Base-by-base conservation (phyloP, 2,329 filamentous ascomycete genomes). In the Amylocarpus encephaloides region DNA sequence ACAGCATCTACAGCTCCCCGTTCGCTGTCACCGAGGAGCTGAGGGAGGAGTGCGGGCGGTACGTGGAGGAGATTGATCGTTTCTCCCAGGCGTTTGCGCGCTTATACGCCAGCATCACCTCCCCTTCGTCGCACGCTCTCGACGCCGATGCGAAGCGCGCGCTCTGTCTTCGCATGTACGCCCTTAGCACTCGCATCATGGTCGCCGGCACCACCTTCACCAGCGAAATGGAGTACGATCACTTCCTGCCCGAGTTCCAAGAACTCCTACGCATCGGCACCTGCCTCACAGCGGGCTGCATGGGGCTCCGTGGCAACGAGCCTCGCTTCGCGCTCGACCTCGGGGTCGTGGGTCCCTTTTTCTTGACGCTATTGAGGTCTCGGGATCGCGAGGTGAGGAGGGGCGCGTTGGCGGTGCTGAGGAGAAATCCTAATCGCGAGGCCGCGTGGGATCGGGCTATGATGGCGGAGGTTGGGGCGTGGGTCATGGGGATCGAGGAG, bases 231-330 rank as follows among this genome's bases (percentile, higher is more conserved):
- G 16, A 19, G 12, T 54, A 54, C 43, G 54, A 56, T 30, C 16
- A 26, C 5, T 56, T 51, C 43, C 26, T 54, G 13, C 46, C 49
- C 5, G 19, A 45, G 15, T 56, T 50, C 35, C 15, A 39, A 19
- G 34, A 51, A 15, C 46, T 54, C 2, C 35, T 56, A 6, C 19
- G 12, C 1, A 30, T 56, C 1, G 35, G 16, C 7, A 33, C 42
- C 4, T 35, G 36, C n/a, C 44, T 50, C 36, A 43, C 33, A 19
- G 13, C 10, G 34, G 34, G n/a, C n/a, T 47, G 18, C 30, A 16
- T 29, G 18, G 16, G 18, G 29, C 19, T 5, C 12, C 40, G 9
- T n/a, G 35, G 29, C 36, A 47, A 40, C 70, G 68, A 71, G 47
- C 65, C 65, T 6, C 7, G 19, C 5, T 56, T 51, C 39, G 40